These are phyloP conservation scores for Juglanconis juglandina DNA, from an alignment of 2,329 filamentous ascomycete genomes.

Conservation along the genomic window DNA sequence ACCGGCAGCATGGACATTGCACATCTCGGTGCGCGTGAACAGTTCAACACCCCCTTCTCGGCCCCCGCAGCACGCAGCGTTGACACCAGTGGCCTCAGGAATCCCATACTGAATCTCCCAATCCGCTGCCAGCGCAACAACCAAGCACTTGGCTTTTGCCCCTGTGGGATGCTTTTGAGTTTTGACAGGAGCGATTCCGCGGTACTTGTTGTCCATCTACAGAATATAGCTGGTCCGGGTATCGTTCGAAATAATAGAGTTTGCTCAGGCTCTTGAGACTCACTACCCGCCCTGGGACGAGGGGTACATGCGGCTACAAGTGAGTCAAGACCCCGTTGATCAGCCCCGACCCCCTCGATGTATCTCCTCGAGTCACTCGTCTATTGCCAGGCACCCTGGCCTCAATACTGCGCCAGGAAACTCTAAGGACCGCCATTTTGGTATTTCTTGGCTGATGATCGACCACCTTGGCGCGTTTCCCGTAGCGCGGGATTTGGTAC, in stretches of 20 bases:
- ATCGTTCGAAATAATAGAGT: slow-evolving; percentile 6
- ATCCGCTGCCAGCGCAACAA: not conserved
- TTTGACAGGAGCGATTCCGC: slow-evolving; percentile 7
- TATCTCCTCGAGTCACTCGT: not conserved
- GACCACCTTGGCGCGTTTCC: slow-evolving; percentile 8
- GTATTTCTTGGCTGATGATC: slow-evolving; percentile 9
- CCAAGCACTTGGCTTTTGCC: slow-evolving; percentile 7
- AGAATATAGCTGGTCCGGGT: not conserved
- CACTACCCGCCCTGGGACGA: not conserved
- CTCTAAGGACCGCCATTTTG: slow-evolving; percentile 5
- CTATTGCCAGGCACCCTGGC: not conserved
- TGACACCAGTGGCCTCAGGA: not conserved
- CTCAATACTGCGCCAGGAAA: not conserved
- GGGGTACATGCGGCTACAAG: not conserved
- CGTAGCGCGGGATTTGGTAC: slow-evolving; percentile 13
- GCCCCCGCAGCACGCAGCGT: not conserved
- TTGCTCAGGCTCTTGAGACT: slow-evolving; percentile 4
- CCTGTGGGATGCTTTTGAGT: slow-evolving; percentile 16
- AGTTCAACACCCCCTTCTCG: not conserved
- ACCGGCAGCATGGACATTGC: not conserved
- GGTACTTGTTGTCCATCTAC: not conserved
- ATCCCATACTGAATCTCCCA: not conserved
- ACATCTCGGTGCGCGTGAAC: not conserved
- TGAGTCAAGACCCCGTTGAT: not conserved
- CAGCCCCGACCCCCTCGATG: slow-evolving; percentile 11